These are phyloP conservation scores for Endoconidiophora polonica DNA, from an alignment of 2,329 filamentous ascomycete species.

Conservation along the genomic window DNA sequence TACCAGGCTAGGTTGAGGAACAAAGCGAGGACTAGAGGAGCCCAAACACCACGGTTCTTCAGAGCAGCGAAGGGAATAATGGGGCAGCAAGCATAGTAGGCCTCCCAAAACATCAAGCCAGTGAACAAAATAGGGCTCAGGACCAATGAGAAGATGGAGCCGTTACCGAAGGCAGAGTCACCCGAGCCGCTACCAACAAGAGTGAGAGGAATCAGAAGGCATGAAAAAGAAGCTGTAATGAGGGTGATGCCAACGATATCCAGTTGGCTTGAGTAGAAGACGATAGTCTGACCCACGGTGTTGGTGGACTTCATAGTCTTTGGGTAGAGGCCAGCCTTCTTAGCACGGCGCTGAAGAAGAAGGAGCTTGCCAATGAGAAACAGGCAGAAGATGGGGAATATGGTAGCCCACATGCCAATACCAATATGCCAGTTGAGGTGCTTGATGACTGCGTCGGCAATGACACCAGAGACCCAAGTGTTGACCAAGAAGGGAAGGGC, in stretches of 20 bases:
- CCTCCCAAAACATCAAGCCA: slow-evolving; percentile 32
- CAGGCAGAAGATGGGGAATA: too few relatives aligned
- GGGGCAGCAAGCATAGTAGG: slow-evolving; percentile 29
- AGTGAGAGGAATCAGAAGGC: slow-evolving; percentile 29
- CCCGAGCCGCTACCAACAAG: slow-evolving; percentile 25
- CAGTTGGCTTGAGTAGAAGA: slow-evolving; percentile 28
- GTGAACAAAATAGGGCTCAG: slow-evolving; percentile 31
- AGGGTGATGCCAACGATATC: slow-evolving; percentile 28
- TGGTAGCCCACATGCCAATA: too few relatives aligned
- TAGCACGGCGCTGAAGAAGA: slow-evolving; percentile 29
- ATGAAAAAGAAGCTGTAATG: slow-evolving; percentile 29
- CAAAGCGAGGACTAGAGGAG: slow-evolving; percentile 39
- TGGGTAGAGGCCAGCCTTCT: slow-evolving; percentile 23
- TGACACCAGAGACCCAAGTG: slow-evolving; percentile 45
- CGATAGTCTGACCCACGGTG: slow-evolving; percentile 16
- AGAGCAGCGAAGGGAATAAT: slow-evolving; percentile 23
- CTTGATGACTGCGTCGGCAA: slow-evolving; percentile 42
- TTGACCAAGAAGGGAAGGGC: slow-evolving; percentile 44
- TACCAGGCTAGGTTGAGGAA: slow-evolving; percentile 44
- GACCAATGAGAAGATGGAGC: slow-evolving; percentile 28
- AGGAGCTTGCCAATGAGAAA: slow-evolving; percentile 16
- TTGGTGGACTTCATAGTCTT: slow-evolving; percentile 16
- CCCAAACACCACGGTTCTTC: slow-evolving; percentile 44
- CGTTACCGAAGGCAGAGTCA: slow-evolving; percentile 19
- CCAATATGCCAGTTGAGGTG: slow-evolving; percentile 42